These are phyloP conservation scores for Fraxinus paxiana DNA, from an alignment of 305 asterid genomes.

Conservation along the genomic window DNA sequence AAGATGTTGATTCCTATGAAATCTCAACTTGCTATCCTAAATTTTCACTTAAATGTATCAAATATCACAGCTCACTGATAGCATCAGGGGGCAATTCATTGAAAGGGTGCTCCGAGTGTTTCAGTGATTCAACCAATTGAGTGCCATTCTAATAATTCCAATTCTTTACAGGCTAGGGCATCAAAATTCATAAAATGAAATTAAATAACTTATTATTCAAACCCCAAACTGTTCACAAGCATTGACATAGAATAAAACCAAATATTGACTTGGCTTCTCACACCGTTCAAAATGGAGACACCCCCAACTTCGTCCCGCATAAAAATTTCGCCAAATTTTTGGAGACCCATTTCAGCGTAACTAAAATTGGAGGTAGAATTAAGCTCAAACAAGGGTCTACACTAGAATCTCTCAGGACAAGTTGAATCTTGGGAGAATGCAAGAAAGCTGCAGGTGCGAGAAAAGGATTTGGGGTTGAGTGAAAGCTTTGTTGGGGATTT, in stretches of 20 bases:
- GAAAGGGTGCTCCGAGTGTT: background rate
- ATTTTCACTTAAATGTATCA: background rate
- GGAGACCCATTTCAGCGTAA: conserved; percentile 30
- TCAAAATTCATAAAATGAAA: too few relatives aligned
- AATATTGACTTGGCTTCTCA: conserved; percentile 23
- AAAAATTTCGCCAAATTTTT: conserved; percentile 20
- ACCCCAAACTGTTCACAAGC: background rate
- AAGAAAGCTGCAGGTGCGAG: conserved; percentile 37
- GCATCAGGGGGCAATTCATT: background rate
- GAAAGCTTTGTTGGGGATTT: conserved; percentile 27
- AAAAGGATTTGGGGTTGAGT: conserved; percentile 25
- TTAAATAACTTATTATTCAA: background rate
- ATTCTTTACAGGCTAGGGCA: too few relatives aligned
- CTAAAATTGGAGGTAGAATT: conserved; percentile 27
- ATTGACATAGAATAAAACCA: background rate
- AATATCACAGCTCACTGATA: background rate
- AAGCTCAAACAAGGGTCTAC: conserved; percentile 33
- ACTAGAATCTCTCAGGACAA: conserved; percentile 26
- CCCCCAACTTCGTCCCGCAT: conserved; percentile 24
- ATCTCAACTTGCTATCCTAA: background rate
- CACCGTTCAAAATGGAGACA: conserved; percentile 15
- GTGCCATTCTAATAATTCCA: background rate
- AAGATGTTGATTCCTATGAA: too few relatives aligned
- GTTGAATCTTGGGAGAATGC: conserved; percentile 36
- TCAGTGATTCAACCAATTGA: background rate